Conservation (phyloP, 129 eudicot species). For the Solidago caesia region DNA sequence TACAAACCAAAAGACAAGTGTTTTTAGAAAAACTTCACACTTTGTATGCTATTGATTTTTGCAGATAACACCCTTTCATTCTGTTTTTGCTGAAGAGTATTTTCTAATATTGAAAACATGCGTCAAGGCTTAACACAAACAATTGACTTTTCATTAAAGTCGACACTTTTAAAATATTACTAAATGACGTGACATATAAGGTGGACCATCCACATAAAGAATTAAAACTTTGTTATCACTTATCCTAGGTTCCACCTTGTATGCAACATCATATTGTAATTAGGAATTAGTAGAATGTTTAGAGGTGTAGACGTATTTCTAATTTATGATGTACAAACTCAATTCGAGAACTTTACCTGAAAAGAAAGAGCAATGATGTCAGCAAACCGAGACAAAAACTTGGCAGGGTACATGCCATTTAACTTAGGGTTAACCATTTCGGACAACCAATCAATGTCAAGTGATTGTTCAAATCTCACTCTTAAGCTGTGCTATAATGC, state of each 20-base stretch:
- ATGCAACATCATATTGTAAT: too few relatives aligned
- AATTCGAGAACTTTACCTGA: conserved; percentile 58
- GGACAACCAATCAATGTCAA: conserved; percentile 85
- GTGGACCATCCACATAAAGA: too few relatives aligned
- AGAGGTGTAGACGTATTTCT: background rate
- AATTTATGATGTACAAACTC: background rate
- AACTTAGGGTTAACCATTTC: conserved; percentile 85
- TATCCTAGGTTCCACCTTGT: too few relatives aligned
- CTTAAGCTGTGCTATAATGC: conserved; percentile 55
- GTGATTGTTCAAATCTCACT: conserved; percentile 78
- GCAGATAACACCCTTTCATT: background rate
- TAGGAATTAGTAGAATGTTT: too few relatives aligned
- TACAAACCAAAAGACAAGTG: conserved; percentile 10
- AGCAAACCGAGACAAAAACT: conserved; percentile 87
- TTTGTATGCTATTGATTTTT: background rate
- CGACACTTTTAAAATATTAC: too few relatives aligned
- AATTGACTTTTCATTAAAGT: background rate
- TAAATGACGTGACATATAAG: too few relatives aligned
- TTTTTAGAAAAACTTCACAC: background rate
- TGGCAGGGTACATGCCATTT: conserved; percentile 95
- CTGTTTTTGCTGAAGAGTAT: background rate
- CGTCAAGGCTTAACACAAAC: background rate
- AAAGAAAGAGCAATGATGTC: conserved; percentile 90
- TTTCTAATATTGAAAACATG: background rate
- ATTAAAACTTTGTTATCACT: too few relatives aligned